These are phyloP conservation scores for Phyllosticta citriasiana DNA, from an alignment of 2,329 filamentous ascomycete species.

Conservation along the genomic window DNA sequence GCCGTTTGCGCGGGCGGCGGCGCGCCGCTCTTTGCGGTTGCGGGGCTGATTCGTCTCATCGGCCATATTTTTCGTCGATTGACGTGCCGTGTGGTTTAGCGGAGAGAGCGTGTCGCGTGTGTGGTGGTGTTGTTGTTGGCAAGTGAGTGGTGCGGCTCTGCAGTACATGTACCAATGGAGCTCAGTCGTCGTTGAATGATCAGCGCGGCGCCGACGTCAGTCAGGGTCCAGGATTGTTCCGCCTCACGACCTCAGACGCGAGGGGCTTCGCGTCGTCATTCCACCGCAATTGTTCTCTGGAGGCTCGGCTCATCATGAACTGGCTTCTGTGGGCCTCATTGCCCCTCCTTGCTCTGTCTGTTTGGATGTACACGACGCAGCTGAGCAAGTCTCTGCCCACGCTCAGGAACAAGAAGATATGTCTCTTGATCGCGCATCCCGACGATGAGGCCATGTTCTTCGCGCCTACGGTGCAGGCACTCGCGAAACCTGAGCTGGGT, in stretches of 20 bases:
- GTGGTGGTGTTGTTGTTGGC: not conserved
- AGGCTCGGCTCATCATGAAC: conserved; percentile 24
- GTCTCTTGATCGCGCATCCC: conserved; percentile 88
- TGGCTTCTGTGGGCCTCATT: conserved; percentile 30
- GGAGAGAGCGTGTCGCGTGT: not conserved
- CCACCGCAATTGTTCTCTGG: conserved; percentile 2
- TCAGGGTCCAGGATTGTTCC: conserved; percentile 5
- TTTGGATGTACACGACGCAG: conserved; percentile 40
- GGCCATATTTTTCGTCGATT: not conserved
- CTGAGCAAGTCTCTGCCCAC: conserved; percentile 47
- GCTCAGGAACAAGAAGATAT: conserved; percentile 74
- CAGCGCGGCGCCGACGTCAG: not conserved
- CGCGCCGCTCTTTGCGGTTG: conserved; percentile 38
- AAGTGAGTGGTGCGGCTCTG: not conserved
- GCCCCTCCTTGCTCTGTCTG: conserved; percentile 31
- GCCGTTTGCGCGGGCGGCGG: conserved; percentile 27
- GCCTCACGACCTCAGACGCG: not conserved
- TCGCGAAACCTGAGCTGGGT: conserved; percentile 66
- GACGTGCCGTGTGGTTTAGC: not conserved
- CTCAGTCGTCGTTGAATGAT: conserved; percentile 1
- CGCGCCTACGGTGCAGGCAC: conserved; percentile 73
- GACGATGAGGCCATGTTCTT: conserved; percentile 99
- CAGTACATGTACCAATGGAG: not conserved
- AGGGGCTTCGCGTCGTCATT: not conserved
- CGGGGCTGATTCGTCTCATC: conserved; percentile 13